Percentiles rank a stretch among this genome's conserved stretches.
phyloP scores from a whole-genome alignment of 108 stramenopile genomes.

The Nannochloropsis oceanica region DNA sequence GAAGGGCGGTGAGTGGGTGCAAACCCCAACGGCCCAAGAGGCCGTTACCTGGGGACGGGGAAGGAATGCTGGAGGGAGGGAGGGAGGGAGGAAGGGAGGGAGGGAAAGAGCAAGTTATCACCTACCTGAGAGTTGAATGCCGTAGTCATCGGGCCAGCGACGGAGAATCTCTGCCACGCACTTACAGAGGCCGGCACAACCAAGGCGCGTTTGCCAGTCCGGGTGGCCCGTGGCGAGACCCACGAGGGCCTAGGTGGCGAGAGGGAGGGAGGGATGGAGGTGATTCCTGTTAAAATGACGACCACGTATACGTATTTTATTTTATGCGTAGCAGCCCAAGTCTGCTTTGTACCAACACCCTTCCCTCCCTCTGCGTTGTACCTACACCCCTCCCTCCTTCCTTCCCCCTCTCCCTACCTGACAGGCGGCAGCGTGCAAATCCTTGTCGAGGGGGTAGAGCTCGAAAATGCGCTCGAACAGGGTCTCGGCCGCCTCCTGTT shows the following conservation, averaged over 20 bases:
- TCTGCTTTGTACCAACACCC: too few species aligned
- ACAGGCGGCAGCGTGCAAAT: not conserved
- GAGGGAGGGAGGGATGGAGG: not conserved
- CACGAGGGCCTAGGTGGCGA: not conserved
- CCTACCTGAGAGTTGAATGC: not conserved
- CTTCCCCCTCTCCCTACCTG: not conserved
- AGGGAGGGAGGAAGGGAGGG: not conserved
- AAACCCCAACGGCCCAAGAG: too few species aligned
- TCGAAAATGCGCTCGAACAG: not conserved
- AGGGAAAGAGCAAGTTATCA: not conserved
- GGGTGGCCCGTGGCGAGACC: not conserved
- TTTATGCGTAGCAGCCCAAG: too few species aligned
- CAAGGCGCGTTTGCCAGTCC: not conserved
- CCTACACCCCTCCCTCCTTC: not conserved
- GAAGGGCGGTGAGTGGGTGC: too few species aligned
- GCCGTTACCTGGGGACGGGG: not conserved
- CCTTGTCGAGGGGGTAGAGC: not conserved
- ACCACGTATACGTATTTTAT: too few species aligned
- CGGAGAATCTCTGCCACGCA: not conserved
- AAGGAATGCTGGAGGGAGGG: not conserved
- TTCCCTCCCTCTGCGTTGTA: not conserved
- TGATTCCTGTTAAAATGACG: too few species aligned
- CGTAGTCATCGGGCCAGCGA: not conserved
- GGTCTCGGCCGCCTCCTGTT: not conserved
- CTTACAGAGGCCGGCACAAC: not conserved